A percentile compares a stretch with the other conserved stretches of the same genome.
Conservation (phyloP, 2,329 filamentous ascomycete genomes). For the Fusarium piperis region DNA sequence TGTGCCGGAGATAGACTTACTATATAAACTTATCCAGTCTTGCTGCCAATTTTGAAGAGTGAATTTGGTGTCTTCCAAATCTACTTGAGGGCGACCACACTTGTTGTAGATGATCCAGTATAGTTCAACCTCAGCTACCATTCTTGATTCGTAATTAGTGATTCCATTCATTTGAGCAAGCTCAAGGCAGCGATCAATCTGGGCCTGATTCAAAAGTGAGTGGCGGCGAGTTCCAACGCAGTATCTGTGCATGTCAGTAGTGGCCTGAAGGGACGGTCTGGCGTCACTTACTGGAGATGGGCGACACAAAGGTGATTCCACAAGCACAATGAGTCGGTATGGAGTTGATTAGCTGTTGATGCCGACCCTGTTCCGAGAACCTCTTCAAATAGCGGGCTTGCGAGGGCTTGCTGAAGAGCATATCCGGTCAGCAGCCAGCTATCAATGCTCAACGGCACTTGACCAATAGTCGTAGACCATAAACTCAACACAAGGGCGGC, state of each 20-base stretch:
- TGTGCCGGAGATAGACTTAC: conserved; percentile 9
- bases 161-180: conserved; percentile 17
- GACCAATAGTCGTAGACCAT: conserved; percentile 43
- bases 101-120: conserved; percentile 44
- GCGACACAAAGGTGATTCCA: conserved; percentile 44
- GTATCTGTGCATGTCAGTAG: conserved; percentile 18
- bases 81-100: conserved; percentile 10
- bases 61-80: conserved; percentile 15
- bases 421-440: conserved; percentile 42
- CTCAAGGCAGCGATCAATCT: conserved; percentile 33
- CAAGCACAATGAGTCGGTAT: conserved; percentile 34
- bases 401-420: conserved; percentile 38
- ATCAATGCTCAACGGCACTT: conserved; percentile 41
- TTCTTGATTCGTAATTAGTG: conserved; percentile 40
- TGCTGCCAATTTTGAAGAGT: conserved; percentile 35
- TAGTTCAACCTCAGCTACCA: conserved; percentile 42
- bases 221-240: conserved; percentile 41
- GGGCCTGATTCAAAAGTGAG: conserved; percentile 27
- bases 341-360: background rate
- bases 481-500: conserved; percentile 38
- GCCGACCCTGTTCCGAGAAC: background rate
- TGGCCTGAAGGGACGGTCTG: background rate
- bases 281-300: conserved; percentile 38
- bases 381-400: conserved; percentile 33
- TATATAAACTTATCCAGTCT: conserved; percentile 35